A percentile compares a stretch with the other conserved stretches of the same genome.
Evolutionary conservation across 179 eudicot species (phyloP).

Genomic region (Nepenthes alata): DNA sequence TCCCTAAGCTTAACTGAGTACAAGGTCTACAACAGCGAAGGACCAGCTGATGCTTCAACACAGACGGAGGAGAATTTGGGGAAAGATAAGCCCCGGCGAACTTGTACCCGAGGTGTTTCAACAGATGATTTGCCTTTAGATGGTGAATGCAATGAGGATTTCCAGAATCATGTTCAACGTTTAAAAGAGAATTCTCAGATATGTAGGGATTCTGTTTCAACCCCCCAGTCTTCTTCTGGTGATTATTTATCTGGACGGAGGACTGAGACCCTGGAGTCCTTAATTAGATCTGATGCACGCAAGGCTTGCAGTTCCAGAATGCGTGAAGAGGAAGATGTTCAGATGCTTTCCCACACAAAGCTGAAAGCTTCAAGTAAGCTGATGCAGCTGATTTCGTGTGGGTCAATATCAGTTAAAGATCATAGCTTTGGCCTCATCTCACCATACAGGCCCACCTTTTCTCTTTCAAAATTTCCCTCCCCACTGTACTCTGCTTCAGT

Average conservation of each 20-base stretch:
- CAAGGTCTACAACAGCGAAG: slow-evolving; percentile 41
- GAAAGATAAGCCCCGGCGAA: slow-evolving; percentile 34
- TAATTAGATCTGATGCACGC: slow-evolving; percentile 74
- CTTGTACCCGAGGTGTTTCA: slow-evolving; percentile 73
- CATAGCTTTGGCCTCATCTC: slow-evolving; percentile 79
- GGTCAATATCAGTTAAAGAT: slow-evolving; percentile 86
- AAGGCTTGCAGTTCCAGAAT: slow-evolving; percentile 61
- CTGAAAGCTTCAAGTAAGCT: slow-evolving; percentile 66
- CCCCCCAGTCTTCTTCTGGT: slow-evolving; percentile 54
- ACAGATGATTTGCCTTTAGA: slow-evolving; percentile 61
- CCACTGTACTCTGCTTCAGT: slow-evolving; percentile 71
- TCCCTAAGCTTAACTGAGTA: slow-evolving; percentile 63
- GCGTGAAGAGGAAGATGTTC: slow-evolving; percentile 43
- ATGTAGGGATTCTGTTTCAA: slow-evolving; percentile 30
- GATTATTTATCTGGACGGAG: slow-evolving; percentile 61
- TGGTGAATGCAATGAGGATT: slow-evolving; percentile 21
- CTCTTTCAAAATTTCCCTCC: slow-evolving; percentile 64
- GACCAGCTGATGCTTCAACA: slow-evolving; percentile 81
- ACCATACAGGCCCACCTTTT: slow-evolving; percentile 58
- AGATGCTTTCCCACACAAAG: slow-evolving; percentile 35
- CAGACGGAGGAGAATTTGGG: slow-evolving; percentile 63
- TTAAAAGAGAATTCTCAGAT: slow-evolving; percentile 25
- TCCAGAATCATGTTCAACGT: slow-evolving; percentile 14
- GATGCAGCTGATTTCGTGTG: slow-evolving; percentile 92
- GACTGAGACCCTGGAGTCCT: slow-evolving; percentile 72